Base-by-base conservation (phyloP, 305 asterid species). In the Stenogyne calaminthoides region DNA sequence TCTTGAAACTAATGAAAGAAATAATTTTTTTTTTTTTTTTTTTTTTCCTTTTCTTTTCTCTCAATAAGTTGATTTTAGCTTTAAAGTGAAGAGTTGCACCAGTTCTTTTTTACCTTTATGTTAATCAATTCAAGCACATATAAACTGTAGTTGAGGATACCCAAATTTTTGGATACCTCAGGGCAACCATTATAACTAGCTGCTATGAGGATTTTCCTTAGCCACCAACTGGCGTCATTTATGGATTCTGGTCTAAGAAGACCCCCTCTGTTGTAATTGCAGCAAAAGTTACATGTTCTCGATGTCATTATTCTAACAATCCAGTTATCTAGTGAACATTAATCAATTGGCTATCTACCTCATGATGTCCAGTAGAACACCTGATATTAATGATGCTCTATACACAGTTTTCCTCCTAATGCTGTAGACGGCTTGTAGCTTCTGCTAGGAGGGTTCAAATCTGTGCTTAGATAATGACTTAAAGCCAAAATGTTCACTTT, bases 41-140 rank as follows among this genome's bases (percentile, higher is more conserved):
- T 39, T 2, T 6, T 2, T 34, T 61, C 11, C 5, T 14, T 8
- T 37, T 55, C 16, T 19, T 9, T 25, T 14, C 46, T 37, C 14
- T 56, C 9, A 56, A 5, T 39, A 37, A 25, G 5, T 73, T 60
- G 47, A 47, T 46, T 40, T 54, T 39, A 40, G 37, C 22, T 62
- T 72, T 42, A 51, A 58, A 39, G 71, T 46, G 27, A 55, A 55
- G 22, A 12, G 3, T 22, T 25, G 60, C 46, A n/a, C 32, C 65
- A 39, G 14, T 39, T 69, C 64, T 69, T 18, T 46, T 73, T 40
- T 19, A 37, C 58, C 36, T 64, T 64, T 55, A 7, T 25, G 22
- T 19, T 42, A 39, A 6, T 5, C n/a, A 22, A 32, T 52, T 64
- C 52, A 1, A 54, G 58, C 25, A 44, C 15, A 3, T 56, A 22